phyloP scores from a whole-genome alignment of 2,329 filamentous ascomycete species.

The Fusarium sp. region DNA sequence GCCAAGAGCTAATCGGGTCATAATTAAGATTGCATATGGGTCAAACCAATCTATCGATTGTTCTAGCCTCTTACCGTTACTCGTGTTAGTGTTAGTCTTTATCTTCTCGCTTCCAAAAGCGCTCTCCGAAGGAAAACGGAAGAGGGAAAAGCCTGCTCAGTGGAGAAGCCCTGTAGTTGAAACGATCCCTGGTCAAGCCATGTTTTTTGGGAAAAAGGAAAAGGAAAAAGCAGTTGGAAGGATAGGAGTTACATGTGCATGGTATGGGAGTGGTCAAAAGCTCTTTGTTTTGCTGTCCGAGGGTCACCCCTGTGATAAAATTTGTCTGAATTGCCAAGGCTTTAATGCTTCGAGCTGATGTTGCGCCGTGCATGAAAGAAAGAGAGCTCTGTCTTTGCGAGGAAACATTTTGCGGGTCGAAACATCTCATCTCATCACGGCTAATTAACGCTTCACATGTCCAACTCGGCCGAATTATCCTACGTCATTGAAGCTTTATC shows the following conservation, averaged over 20 bases:
- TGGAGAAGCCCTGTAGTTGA: conserved; percentile 10
- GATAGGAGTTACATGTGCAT: no score
- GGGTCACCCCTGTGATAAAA: no score
- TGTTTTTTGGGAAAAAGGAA: background rate
- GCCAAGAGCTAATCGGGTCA: conserved; percentile 9
- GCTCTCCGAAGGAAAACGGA: background rate
- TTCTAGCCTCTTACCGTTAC: conserved; percentile 15
- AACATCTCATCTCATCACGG: background rate
- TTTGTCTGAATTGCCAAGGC: no score
- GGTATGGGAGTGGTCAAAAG: no score
- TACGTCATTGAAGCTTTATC: background rate
- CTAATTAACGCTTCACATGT: background rate
- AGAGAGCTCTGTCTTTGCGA: conserved; percentile 1
- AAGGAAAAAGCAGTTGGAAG: no score
- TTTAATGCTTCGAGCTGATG: no score
- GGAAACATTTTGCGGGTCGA: conserved; percentile 17
- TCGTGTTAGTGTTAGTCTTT: background rate
- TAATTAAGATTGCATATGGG: conserved; percentile 27
- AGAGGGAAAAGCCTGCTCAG: background rate
- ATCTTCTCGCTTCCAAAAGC: background rate
- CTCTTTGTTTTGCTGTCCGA: no score
- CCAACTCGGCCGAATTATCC: background rate
- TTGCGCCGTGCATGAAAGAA: background rate
- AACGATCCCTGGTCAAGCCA: conserved; percentile 18
- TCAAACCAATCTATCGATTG: conserved; percentile 16